Percentiles rank a stretch among this genome's conserved stretches.
Evolutionary conservation across 1,284 basidiomycete genomes (phyloP).

Genomic region (Hymenochaete sp.): DNA sequence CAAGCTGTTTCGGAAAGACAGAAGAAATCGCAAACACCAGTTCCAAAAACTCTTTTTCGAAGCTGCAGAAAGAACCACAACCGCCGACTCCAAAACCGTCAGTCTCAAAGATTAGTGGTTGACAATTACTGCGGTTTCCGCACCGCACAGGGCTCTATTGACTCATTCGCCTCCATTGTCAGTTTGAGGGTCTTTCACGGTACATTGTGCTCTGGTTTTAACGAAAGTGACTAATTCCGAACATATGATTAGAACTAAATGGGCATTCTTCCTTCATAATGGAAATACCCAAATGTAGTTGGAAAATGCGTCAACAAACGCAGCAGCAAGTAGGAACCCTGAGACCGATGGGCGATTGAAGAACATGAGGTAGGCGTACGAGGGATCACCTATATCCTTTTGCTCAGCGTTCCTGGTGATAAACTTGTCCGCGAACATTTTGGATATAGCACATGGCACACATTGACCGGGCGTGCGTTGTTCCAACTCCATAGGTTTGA

Average conservation of each 20-base stretch:
- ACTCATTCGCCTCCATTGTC: conserved; percentile 15
- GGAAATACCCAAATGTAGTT: not conserved
- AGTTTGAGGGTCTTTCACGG: not conserved
- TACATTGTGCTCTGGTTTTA: not conserved
- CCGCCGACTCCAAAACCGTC: no score
- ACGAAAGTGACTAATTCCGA: not conserved
- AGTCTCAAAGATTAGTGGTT: no score
- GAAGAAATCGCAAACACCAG: not conserved
- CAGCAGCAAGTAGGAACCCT: not conserved
- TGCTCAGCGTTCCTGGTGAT: not conserved
- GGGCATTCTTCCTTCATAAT: not conserved
- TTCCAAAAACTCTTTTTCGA: conserved; percentile 1
- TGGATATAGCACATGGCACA: not conserved
- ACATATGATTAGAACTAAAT: not conserved
- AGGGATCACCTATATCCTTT: not conserved
- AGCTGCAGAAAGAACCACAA: no score
- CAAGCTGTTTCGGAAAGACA: no score
- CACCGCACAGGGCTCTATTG: conserved; percentile 1
- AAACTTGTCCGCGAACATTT: not conserved
- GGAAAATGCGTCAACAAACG: not conserved
- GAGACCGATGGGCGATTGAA: no score
- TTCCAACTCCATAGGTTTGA: no score
- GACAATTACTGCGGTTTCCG: no score
- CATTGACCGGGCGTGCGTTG: no score
- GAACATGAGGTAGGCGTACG: conserved; percentile 2